phyloP scores from a whole-genome alignment of 768 basidiomycete genomes.

The Lactarius quietus region DNA sequence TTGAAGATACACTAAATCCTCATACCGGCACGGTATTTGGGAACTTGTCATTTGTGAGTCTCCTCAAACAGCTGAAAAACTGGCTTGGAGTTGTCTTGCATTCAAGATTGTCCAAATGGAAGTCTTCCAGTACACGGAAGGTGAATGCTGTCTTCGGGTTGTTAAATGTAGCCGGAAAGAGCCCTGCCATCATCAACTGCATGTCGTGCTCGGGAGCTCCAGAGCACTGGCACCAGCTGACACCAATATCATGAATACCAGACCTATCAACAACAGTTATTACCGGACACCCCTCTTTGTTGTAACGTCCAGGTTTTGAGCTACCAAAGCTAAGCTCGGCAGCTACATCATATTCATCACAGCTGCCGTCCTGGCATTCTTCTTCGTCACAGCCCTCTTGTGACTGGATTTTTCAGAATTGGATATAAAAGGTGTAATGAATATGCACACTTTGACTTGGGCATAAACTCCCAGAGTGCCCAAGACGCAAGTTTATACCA shows the following conservation, averaged over 20 bases:
- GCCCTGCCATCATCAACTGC: too few species aligned
- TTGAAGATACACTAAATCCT: background rate
- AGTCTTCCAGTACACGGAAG: too few species aligned
- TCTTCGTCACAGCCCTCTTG: background rate
- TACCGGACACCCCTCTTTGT: background rate
- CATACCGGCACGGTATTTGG: background rate
- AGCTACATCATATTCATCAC: background rate
- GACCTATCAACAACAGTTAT: background rate
- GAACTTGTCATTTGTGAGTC: background rate
- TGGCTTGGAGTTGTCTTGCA: too few species aligned
- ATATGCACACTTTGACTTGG: too few species aligned
- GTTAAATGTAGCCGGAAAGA: too few species aligned
- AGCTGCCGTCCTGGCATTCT: background rate
- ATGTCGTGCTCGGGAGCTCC: background rate
- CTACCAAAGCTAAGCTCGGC: background rate
- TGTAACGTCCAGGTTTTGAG: too few species aligned
- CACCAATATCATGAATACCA: constrained; percentile 1
- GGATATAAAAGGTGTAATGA: background rate
- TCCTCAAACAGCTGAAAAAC: too few species aligned
- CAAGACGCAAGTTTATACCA: constrained; percentile 2
- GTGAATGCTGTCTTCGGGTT: too few species aligned
- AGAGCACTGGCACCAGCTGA: constrained; percentile 2
- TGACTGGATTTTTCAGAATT: background rate
- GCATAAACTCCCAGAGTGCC: too few species aligned
- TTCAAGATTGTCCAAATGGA: too few species aligned